Evolutionary conservation across 2,329 filamentous ascomycete genomes (phyloP), one percentile per base, ranked within the genome.

Genomic region (Coniochaeta sp.): DNA sequence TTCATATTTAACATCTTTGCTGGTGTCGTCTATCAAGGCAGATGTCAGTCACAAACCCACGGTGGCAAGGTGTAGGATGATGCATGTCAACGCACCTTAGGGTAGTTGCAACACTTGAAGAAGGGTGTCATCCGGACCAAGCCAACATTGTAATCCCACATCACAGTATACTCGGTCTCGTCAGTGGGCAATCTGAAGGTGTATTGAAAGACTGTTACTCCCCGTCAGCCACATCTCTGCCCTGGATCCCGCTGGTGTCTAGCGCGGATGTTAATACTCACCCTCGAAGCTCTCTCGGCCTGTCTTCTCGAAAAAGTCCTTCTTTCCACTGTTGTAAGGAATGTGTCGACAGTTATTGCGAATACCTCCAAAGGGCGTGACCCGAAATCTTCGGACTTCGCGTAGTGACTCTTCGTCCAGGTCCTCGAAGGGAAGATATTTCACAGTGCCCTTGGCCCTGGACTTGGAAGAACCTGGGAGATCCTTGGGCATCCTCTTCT

Each of bases 101-200:
- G 83, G 70, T 93, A 93, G 64, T 89, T 87, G 71, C 88, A 88
- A 65, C 90, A 92, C 73, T 96, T 96, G 82, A 98, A 98, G 71
- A 98, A 90, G 31, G 92, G 89, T 1, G 93, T 97, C 74, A 96
- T 96, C 63, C 93, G 88, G 63, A 98, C 93, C 33, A 98, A 86
- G 9, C 95, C 95, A 63, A 93, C 86, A 67, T 96, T 93, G 77
- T 97, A 97, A 73, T 99, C 95, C 95, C 95, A 99, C 85, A 97
- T 92, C 62, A 98, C 87, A 0, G 84, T 85, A 71, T 89, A 93
- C 58, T 83, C 79, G 64, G 80, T 81, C 1, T 87, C 81, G 54
- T 89, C 83, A 12, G 81, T 85, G 0, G 89, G 89, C 3, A 89
- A 72, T 66, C 80, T 83, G 78, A 96, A 97, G 38, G 84, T 86